phyloP scores from a whole-genome alignment of 257 asterid species.

The Nicotiana obtusifolia region DNA sequence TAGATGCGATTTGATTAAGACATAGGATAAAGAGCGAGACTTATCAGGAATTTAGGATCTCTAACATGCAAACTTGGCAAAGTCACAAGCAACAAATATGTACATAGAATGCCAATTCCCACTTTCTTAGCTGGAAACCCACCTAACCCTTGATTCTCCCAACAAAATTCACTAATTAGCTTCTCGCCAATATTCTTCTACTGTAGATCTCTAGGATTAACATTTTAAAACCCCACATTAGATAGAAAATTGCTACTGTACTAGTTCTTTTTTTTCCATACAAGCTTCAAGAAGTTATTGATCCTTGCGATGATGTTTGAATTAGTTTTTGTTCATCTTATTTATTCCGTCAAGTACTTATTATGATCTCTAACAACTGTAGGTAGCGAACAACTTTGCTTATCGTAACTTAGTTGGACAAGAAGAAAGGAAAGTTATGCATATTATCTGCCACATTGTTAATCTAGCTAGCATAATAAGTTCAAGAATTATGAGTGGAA shows the following conservation, averaged over 20 bases:
- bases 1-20: not conserved
- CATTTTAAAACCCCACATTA: not conserved
- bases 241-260: not conserved
- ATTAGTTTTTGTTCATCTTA: too few species aligned
- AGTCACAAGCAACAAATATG: not conserved
- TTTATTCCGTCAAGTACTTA: too few species aligned
- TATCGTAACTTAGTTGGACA: too few species aligned
- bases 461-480: too few species aligned
- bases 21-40: not conserved
- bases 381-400: too few species aligned
- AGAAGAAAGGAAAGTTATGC: too few species aligned
- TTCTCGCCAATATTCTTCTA: not conserved
- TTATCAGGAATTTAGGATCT: not conserved
- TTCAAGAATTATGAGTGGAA: too few species aligned
- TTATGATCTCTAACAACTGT: too few species aligned
- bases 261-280: too few species aligned
- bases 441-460: too few species aligned
- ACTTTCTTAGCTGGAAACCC: not conserved
- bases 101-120: conserved; percentile 8
- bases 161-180: not conserved
- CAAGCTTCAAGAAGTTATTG: too few species aligned
- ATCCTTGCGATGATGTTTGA: too few species aligned
- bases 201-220: not conserved
- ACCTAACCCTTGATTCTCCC: not conserved
- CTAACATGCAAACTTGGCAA: not conserved